Evolutionary conservation across 768 basidiomycete species (phyloP).

Genomic region (Tulasnella sp.): DNA sequence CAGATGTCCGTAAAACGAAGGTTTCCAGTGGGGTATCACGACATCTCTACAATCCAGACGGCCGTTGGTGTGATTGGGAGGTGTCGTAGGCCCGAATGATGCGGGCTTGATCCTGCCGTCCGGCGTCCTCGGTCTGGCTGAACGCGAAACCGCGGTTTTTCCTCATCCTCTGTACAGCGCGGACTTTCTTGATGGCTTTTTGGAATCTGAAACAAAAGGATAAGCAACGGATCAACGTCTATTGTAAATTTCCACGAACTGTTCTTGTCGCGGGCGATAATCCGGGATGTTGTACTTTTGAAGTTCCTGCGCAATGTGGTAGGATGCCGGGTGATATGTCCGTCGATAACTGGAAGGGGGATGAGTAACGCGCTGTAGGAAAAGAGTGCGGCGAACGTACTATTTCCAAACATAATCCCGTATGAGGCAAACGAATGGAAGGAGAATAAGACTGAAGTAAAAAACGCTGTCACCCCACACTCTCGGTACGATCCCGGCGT

Average conservation of each 20-base stretch:
- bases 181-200: constrained; percentile 98
- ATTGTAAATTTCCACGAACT: constrained; percentile 40
- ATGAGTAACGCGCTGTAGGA: not conserved
- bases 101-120: constrained; percentile 73
- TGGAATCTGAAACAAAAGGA: constrained; percentile 53
- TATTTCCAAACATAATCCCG: constrained; percentile 98
- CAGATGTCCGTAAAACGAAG: not conserved
- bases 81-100: constrained; percentile 83
- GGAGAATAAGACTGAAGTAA: constrained; percentile 73
- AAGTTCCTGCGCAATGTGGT: constrained; percentile 97
- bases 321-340: constrained; percentile 82
- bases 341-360: constrained; percentile 56
- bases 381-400: constrained; percentile 36
- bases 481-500: constrained; percentile 75
- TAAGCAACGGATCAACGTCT: constrained; percentile 13
- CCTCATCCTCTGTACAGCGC: constrained; percentile 96
- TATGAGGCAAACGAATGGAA: constrained; percentile 73
- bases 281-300: constrained; percentile 98
- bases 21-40: not conserved
- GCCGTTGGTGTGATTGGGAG: constrained; percentile 55
- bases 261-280: constrained; percentile 93
- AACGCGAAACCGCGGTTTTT: constrained; percentile 96
- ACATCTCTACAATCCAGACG: constrained; percentile 52
- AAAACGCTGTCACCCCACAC: constrained; percentile 83
- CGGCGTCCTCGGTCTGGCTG: constrained; percentile 83